Evolutionary conservation across 2,329 filamentous ascomycete genomes (phyloP).

Genomic region (Lecanicillium sp.): DNA sequence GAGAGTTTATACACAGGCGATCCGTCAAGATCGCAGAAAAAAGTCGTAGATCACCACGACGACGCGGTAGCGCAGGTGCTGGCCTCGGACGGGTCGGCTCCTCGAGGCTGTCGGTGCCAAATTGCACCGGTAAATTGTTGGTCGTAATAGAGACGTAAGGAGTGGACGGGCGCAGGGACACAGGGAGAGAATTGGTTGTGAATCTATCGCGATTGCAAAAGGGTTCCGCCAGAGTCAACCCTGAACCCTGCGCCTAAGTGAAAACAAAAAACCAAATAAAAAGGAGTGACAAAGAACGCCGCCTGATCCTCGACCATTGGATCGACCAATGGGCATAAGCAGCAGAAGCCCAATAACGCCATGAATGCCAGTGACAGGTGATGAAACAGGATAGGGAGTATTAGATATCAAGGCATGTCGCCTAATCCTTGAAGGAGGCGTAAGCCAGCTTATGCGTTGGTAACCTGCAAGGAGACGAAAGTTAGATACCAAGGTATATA

Average conservation of each 20-base stretch:
- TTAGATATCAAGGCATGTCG: constrained; percentile 7
- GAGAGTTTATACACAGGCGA: not conserved
- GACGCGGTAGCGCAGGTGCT: not conserved
- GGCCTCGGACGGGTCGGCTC: not conserved
- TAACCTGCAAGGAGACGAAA: constrained; percentile 37
- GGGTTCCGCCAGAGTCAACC: constrained; percentile 13
- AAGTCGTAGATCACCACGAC: not conserved
- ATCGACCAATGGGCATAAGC: constrained; percentile 28
- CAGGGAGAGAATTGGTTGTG: constrained; percentile 1
- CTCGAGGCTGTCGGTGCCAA: not conserved
- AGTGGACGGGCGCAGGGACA: constrained; percentile 25
- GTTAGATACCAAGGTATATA: too few species aligned
- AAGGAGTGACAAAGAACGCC: constrained; percentile 23
- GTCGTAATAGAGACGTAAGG: constrained; percentile 24
- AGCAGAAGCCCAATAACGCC: constrained; percentile 34
- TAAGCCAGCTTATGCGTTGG: constrained; percentile 44
- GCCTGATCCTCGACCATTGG: constrained; percentile 23
- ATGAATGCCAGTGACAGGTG: constrained; percentile 27
- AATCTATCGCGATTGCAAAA: constrained; percentile 5
- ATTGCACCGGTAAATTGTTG: constrained; percentile 11
- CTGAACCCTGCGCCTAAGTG: constrained; percentile 28
- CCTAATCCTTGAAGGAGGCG: constrained; percentile 15
- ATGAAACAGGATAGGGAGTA: constrained; percentile 9
- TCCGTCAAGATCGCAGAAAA: not conserved
- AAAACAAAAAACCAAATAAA: constrained; percentile 18